phyloP scores from a whole-genome alignment of 2,329 filamentous ascomycete genomes.

The Penicillium sclerotiorum region DNA sequence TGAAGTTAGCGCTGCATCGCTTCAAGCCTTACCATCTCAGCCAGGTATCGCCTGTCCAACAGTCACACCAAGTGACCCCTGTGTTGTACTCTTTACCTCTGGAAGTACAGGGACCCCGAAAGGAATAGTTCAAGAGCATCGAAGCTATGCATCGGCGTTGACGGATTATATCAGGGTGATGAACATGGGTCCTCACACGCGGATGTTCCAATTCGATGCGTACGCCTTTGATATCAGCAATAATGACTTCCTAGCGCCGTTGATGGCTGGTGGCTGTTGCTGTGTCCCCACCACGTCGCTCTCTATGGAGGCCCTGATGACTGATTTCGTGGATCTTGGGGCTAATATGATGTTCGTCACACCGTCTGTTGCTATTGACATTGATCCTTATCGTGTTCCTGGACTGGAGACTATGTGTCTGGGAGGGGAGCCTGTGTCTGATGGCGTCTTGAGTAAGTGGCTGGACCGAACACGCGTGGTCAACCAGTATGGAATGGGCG shows the following conservation, averaged over 20 bases:
- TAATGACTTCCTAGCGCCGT: constrained; percentile 25
- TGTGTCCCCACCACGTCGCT: constrained; percentile 25
- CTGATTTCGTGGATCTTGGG: constrained; percentile 18
- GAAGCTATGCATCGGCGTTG: constrained; percentile 24
- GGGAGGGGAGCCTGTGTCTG: constrained; percentile 29
- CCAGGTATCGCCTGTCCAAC: neutral
- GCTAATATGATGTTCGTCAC: constrained; percentile 30
- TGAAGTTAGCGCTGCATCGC: constrained; percentile 15
- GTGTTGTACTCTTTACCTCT: constrained; percentile 30
- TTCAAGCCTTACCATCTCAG: constrained; percentile 2
- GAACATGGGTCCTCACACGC: constrained; percentile 18
- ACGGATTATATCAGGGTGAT: constrained; percentile 24
- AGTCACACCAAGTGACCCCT: constrained; percentile 21
- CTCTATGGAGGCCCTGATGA: constrained; percentile 17
- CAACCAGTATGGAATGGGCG: constrained; percentile 34
- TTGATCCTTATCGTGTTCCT: constrained; percentile 22
- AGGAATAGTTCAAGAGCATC: constrained; percentile 30
- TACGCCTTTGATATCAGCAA: constrained; percentile 35
- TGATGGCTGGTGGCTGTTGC: constrained; percentile 28
- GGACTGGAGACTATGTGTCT: constrained; percentile 27
- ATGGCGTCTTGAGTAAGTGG: constrained; percentile 26
- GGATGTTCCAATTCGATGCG: constrained; percentile 30
- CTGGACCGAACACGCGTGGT: constrained; percentile 14
- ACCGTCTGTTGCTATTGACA: constrained; percentile 26
- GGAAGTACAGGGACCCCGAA: constrained; percentile 32